Evolutionary conservation across 371 early-diverging fungal genomes (phyloP).

Genomic region (Mortierella sp.): DNA sequence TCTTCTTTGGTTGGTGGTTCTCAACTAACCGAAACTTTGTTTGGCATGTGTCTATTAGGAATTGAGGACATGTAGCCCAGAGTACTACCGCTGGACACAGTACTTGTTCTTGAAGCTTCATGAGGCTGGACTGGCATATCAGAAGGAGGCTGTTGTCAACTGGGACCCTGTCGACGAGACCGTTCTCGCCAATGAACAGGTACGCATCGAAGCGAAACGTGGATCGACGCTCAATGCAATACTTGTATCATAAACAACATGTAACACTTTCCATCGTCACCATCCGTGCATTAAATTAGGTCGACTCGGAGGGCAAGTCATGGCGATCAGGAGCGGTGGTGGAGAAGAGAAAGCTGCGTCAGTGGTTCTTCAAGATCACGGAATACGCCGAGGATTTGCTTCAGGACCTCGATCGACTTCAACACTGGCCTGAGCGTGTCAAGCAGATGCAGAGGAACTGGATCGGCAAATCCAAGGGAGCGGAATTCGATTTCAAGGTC

Average conservation of each 20-base stretch:
- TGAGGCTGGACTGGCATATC: constrained; percentile 86
- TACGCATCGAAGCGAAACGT: constrained; percentile 23
- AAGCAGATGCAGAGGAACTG: constrained; percentile 94
- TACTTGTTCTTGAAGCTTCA: constrained; percentile 85
- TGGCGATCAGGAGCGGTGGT: constrained; percentile 97
- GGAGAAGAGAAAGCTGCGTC: constrained; percentile 85
- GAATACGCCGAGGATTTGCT: constrained; percentile 88
- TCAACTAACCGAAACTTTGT: neutral
- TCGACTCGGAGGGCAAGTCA: constrained; percentile 89
- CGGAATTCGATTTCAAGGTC: constrained; percentile 79
- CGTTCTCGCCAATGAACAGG: constrained; percentile 96
- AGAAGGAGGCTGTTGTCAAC: constrained; percentile 91
- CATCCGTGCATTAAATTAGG: constrained; percentile 59
- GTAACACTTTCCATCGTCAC: neutral
- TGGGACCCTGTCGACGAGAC: constrained; percentile 98
- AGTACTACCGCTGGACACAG: constrained; percentile 95
- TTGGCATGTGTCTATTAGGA: constrained; percentile 64
- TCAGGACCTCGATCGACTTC: constrained; percentile 78
- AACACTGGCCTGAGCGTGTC: constrained; percentile 92
- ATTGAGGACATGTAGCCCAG: constrained; percentile 87
- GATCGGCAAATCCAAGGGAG: constrained; percentile 92
- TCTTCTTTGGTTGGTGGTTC: neutral
- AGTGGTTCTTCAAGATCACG: constrained; percentile 95
- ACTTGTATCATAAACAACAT: neutral
- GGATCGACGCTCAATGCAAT: neutral